Conservation (phyloP, 2,329 filamentous ascomycete species). For the Teratosphaeriaceae sp. region DNA sequence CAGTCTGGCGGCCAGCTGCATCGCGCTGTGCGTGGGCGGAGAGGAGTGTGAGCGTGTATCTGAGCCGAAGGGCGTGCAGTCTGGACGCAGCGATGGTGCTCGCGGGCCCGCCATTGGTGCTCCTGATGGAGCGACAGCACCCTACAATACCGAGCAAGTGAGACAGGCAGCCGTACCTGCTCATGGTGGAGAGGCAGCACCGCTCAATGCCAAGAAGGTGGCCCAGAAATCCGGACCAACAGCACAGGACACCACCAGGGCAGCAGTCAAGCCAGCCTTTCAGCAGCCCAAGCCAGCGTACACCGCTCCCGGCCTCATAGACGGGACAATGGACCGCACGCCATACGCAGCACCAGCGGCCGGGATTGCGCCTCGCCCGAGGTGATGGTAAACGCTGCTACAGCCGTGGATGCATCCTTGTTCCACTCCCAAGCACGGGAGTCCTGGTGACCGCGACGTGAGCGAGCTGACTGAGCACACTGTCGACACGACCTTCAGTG, state of each 20-base stretch:
- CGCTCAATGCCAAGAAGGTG: too few species aligned
- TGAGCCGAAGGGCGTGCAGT: constrained; percentile 35
- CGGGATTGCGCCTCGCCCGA: neutral
- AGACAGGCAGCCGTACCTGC: too few species aligned
- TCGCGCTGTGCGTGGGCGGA: constrained; percentile 34
- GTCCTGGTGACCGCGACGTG: neutral
- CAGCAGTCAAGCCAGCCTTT: neutral
- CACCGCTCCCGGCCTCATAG: neutral
- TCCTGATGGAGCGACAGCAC: too few species aligned
- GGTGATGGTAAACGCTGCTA: constrained; percentile 7
- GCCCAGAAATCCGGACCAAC: constrained; percentile 3
- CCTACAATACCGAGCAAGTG: too few species aligned
- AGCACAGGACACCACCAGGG: too few species aligned
- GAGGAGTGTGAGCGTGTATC: constrained; percentile 31
- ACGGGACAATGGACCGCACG: too few species aligned
- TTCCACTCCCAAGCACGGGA: neutral
- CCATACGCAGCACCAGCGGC: neutral
- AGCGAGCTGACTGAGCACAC: constrained; percentile 12
- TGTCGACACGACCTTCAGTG: constrained; percentile 12
- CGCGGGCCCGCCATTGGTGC: too few species aligned
- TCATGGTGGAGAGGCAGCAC: too few species aligned
- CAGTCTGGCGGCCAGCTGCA: constrained; percentile 15
- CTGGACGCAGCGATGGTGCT: constrained; percentile 13
- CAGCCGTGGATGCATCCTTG: constrained; percentile 2
- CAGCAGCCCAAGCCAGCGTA: neutral